Conservation (phyloP, 768 basidiomycete genomes). For the Phylloporus arenicola region DNA sequence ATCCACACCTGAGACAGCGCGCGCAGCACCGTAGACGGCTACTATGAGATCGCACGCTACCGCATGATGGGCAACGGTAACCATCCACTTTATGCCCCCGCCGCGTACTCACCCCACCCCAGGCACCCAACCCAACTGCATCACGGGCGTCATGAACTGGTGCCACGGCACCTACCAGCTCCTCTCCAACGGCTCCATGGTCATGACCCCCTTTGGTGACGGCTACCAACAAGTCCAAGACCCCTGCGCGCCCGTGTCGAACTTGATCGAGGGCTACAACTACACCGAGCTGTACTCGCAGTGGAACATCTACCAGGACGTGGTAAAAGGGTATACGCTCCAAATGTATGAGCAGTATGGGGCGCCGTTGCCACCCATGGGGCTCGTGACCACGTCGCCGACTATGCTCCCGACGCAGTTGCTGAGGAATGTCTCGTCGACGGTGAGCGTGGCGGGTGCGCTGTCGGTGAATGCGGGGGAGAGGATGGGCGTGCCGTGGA, state of each 20-base stretch:
- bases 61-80: conserved; percentile 83
- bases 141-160: conserved; percentile 85
- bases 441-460: background rate
- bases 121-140: conserved; percentile 85
- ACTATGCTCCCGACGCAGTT: conserved; percentile 78
- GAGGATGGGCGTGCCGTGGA: conserved; percentile 14
- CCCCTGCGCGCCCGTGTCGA: conserved; percentile 83
- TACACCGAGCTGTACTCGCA: conserved; percentile 54
- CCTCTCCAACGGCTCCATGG: conserved; percentile 73
- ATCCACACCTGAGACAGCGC: background rate
- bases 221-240: conserved; percentile 95
- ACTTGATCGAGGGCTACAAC: conserved; percentile 84
- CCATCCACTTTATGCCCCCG: background rate
- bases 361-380: conserved; percentile 64
- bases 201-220: conserved; percentile 70
- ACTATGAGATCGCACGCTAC: conserved; percentile 88
- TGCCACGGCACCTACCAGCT: conserved; percentile 76
- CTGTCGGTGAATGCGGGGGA: conserved; percentile 21
- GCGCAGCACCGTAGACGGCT: conserved; percentile 61
- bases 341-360: conserved; percentile 80
- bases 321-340: conserved; percentile 56
- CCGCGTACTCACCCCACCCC: conserved; percentile 1
- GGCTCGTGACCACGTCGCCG: conserved; percentile 61
- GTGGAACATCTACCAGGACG: conserved; percentile 75
- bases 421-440: conserved; percentile 48